phyloP scores from a whole-genome alignment of 371 early-diverging fungal genomes.

The Encephalitozoon romaleae region DNA sequence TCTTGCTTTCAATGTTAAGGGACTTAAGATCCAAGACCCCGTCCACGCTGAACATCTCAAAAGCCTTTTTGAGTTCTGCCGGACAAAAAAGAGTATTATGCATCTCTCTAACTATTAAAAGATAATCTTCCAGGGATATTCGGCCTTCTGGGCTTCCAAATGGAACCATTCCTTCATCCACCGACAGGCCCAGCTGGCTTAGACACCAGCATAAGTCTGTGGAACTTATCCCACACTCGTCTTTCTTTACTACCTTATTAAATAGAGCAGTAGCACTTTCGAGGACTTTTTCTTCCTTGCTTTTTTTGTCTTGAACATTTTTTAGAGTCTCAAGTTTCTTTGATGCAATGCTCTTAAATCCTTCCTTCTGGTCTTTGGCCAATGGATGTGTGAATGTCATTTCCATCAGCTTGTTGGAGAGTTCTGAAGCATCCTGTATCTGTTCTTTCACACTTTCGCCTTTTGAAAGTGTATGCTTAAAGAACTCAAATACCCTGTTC shows the following conservation, averaged over 20 bases:
- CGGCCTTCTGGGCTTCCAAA: constrained; percentile 1
- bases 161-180: constrained; percentile 7
- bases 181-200: neutral
- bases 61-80: neutral
- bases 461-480: neutral
- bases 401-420: neutral
- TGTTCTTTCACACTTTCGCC: neutral
- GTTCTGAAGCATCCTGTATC: neutral
- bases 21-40: neutral
- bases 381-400: neutral
- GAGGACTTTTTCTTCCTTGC: neutral
- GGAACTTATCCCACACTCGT: neutral
- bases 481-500: neutral
- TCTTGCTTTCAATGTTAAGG: neutral
- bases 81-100: neutral
- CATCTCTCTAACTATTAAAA: constrained; percentile 4
- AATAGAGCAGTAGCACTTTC: neutral
- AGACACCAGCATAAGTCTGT: neutral
- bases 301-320: neutral
- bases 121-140: constrained; percentile 1
- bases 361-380: neutral
- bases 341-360: neutral
- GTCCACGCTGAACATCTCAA: neutral
- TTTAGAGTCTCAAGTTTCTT: neutral
- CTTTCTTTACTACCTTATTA: neutral